phyloP scores from a whole-genome alignment of 129 eudicot species.

The Lonicera japonica region DNA sequence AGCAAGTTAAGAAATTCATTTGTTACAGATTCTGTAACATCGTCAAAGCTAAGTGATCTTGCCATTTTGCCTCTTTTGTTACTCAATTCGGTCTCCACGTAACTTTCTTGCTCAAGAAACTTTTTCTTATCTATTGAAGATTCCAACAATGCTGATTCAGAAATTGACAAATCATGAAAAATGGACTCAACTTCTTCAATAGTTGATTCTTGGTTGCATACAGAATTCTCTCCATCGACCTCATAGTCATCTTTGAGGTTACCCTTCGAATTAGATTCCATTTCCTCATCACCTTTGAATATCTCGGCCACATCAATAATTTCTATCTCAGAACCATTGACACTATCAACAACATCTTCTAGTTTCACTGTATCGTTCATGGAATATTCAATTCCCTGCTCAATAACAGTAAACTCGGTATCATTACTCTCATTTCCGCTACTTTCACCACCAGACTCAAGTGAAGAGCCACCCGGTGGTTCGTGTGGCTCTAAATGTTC shows the following conservation, averaged over 20 bases:
- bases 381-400: slow-evolving; percentile 37
- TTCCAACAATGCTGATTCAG: slow-evolving; percentile 22
- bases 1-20: slow-evolving; percentile 60
- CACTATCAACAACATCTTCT: slow-evolving; percentile 12
- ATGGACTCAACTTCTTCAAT: slow-evolving; percentile 33
- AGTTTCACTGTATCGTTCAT: slow-evolving; percentile 13
- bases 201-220: slow-evolving; percentile 21
- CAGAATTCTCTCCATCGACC: slow-evolving; percentile 9
- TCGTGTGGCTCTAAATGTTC: slow-evolving; percentile 16
- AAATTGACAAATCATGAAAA: slow-evolving; percentile 20
- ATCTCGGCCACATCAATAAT: slow-evolving; percentile 49
- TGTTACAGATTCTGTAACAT: slow-evolving; percentile 38
- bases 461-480: not conserved
- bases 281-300: slow-evolving; percentile 31
- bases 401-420: slow-evolving; percentile 31
- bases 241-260: slow-evolving; percentile 6
- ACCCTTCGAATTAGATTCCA: slow-evolving; percentile 8
- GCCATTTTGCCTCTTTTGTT: slow-evolving; percentile 22
- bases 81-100: slow-evolving; percentile 9
- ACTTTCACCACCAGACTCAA: slow-evolving; percentile 3
- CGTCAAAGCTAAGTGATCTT: slow-evolving; percentile 59
- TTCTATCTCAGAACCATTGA: slow-evolving; percentile 37
- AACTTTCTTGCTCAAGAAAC: slow-evolving; percentile 16
- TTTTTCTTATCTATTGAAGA: slow-evolving; percentile 14
- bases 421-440: slow-evolving; percentile 20